Conservation (phyloP, 2,329 filamentous ascomycete genomes). For the Neofusicoccum laricinum region DNA sequence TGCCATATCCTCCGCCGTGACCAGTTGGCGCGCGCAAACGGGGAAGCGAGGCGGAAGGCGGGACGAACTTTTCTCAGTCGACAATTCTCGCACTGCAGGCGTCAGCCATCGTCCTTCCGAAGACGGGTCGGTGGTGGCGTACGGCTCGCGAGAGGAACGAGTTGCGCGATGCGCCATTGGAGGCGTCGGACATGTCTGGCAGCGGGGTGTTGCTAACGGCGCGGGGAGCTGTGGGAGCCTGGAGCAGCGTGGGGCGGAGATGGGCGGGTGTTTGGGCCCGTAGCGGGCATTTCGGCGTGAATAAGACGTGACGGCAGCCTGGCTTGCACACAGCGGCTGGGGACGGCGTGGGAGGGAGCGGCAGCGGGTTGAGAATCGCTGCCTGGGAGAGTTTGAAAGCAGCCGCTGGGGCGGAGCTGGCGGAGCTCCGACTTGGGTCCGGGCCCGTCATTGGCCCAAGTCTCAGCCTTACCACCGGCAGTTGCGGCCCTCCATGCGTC, state of each 20-base stretch:
- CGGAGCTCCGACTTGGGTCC: not conserved
- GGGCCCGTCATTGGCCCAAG: not conserved
- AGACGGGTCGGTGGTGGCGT: not conserved
- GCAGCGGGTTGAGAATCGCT: not conserved
- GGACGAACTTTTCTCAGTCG: slow-evolving; percentile 1
- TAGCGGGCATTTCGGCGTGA: not conserved
- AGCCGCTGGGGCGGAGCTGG: not conserved
- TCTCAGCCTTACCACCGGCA: not conserved
- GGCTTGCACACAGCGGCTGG: not conserved
- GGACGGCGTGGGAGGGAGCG: not conserved
- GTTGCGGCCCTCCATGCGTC: too few relatives aligned
- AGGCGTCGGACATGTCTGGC: not conserved
- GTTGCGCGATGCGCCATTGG: not conserved
- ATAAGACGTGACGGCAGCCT: not conserved
- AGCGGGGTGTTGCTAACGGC: not conserved
- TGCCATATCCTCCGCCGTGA: not conserved
- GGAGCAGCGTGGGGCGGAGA: not conserved
- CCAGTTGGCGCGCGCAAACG: not conserved
- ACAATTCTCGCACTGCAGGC: not conserved
- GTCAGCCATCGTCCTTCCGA: not conserved
- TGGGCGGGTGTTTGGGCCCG: too few relatives aligned
- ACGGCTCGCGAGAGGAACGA: slow-evolving; percentile 10
- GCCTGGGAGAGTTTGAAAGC: not conserved
- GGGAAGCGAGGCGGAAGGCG: not conserved
- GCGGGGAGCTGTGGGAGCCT: too few relatives aligned